Percentiles rank a stretch among this genome's conserved stretches.
Evolutionary conservation across 441 rosid genomes (phyloP).

Genomic region (Metrosideros polymorpha): DNA sequence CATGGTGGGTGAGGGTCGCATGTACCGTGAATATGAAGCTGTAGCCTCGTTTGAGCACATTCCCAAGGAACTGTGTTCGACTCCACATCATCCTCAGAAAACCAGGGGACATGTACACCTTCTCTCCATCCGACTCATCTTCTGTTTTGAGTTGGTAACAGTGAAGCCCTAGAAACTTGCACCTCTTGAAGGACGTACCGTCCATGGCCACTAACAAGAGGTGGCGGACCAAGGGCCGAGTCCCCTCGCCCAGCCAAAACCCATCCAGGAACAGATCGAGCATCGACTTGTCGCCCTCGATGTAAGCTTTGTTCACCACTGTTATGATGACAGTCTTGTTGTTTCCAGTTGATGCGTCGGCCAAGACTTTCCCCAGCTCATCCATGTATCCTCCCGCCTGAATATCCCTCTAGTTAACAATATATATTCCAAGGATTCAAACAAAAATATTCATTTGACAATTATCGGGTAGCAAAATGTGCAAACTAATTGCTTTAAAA

Average conservation of each 20-base stretch:
- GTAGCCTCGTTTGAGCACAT: slow-evolving; percentile 32
- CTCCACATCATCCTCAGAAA: slow-evolving; percentile 48
- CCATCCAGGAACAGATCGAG: slow-evolving; percentile 34
- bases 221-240: slow-evolving; percentile 16
- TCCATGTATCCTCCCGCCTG: background rate
- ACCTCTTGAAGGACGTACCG: slow-evolving; percentile 27
- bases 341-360: slow-evolving; percentile 12
- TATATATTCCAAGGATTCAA: background rate
- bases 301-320: slow-evolving; percentile 33
- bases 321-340: slow-evolving; percentile 37
- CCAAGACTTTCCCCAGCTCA: slow-evolving; percentile 19
- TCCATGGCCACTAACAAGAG: slow-evolving; percentile 29
- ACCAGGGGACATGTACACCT: slow-evolving; percentile 28
- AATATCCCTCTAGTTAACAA: background rate
- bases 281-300: slow-evolving; percentile 30
- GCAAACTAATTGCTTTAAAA: background rate
- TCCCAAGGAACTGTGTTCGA: slow-evolving; percentile 26
- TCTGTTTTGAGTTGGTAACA: slow-evolving; percentile 29
- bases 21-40: slow-evolving; percentile 39
- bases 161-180: slow-evolving; percentile 33
- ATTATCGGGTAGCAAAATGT: background rate
- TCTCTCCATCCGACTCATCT: slow-evolving; percentile 21
- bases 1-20: background rate
- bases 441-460: background rate
- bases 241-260: slow-evolving; percentile 35